Percentiles rank a stretch among this genome's conserved stretches.
Conservation (phyloP, 768 basidiomycete genomes). For the Ramaria sp. region DNA sequence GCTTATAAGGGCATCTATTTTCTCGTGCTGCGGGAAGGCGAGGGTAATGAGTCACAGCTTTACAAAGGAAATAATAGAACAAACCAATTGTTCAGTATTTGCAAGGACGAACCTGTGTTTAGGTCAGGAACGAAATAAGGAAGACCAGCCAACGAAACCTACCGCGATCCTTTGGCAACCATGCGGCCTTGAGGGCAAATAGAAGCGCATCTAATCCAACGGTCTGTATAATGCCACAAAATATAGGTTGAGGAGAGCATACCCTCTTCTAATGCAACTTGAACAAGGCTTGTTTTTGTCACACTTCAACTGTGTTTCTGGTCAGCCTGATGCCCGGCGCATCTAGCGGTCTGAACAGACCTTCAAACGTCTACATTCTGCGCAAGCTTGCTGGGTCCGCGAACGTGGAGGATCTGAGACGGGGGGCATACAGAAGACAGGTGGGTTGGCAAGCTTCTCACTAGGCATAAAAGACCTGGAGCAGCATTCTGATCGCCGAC, state of each 20-base stretch:
- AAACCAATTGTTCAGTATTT: constrained; percentile 13
- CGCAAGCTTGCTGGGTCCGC: not conserved
- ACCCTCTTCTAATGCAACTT: constrained; percentile 42
- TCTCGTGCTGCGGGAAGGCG: constrained; percentile 34
- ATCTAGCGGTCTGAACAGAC: not conserved
- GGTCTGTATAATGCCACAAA: not conserved
- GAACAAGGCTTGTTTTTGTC: constrained; percentile 51
- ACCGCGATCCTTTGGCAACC: not conserved
- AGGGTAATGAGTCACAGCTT: not conserved
- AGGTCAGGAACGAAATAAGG: not conserved
- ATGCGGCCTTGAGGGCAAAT: constrained; percentile 6
- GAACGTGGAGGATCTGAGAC: not conserved
- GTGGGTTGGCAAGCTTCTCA: no score
- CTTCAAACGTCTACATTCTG: constrained; percentile 6
- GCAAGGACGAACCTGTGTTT: constrained; percentile 13
- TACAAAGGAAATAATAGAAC: not conserved
- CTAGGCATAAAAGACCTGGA: no score
- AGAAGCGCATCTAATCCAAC: not conserved
- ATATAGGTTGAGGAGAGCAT: no score
- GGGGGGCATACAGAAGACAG: not conserved
- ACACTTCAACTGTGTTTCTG: constrained; percentile 2
- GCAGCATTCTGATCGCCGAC: no score
- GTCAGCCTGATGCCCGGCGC: not conserved
- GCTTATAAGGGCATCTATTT: constrained; percentile 46
- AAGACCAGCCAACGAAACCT: not conserved